Evolutionary conservation across 2,329 filamentous ascomycete genomes (phyloP).

Genomic region (Pestalotiopsis sp.): DNA sequence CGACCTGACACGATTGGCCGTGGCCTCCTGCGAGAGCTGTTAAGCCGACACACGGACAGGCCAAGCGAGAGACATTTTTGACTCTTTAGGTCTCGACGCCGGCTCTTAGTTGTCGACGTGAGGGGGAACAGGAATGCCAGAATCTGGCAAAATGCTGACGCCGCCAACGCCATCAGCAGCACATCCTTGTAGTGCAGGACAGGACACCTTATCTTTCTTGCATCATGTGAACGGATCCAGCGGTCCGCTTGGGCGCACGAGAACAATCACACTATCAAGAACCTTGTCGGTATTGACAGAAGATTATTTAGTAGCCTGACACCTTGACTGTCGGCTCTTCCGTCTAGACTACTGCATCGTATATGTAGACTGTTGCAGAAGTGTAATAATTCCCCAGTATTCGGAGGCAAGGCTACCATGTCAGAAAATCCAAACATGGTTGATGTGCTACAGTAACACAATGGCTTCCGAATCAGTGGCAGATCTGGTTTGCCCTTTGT

Average conservation of each 20-base stretch:
- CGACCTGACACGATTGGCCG: neutral
- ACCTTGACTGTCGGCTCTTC: neutral
- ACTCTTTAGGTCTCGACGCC: neutral
- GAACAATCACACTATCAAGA: constrained; percentile 1
- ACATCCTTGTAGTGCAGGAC: neutral
- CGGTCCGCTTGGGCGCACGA: neutral
- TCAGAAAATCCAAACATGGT: neutral
- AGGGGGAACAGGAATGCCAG: neutral
- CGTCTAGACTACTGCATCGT: neutral
- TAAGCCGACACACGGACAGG: neutral
- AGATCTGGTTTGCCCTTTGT: neutral
- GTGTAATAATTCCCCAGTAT: neutral
- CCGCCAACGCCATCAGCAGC: neutral
- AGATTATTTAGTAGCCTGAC: constrained; percentile 11
- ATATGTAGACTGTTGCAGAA: neutral
- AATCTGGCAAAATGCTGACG: neutral
- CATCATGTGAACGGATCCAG: constrained; percentile 3
- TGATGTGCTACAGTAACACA: neutral
- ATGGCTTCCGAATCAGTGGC: neutral
- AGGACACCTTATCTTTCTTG: constrained; percentile 3
- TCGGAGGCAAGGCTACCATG: neutral
- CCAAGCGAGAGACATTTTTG: neutral
- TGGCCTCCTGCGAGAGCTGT: neutral
- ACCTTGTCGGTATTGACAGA: neutral
- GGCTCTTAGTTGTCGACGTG: neutral